Conservation (phyloP, 352 stramenopile species). For the Phytopythium vexans region DNA sequence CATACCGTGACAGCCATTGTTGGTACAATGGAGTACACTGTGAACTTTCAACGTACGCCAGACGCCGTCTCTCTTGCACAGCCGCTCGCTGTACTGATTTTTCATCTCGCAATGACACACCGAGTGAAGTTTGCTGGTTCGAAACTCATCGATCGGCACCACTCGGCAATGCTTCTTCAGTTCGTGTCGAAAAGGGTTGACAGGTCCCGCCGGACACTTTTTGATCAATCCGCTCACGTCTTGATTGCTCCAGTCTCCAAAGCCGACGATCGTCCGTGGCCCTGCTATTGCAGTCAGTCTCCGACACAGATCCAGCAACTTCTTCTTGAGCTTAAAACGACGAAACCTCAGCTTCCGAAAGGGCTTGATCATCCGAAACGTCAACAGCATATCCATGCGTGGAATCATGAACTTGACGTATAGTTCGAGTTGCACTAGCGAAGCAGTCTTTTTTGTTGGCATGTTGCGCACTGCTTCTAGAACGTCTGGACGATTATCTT, state of each 20-base stretch:
- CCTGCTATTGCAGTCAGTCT: neutral
- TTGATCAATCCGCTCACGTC: conserved; percentile 13
- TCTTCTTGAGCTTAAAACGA: conserved; percentile 7
- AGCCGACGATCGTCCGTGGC: conserved; percentile 8
- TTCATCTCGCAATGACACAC: neutral
- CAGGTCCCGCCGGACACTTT: neutral
- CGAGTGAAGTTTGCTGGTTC: neutral
- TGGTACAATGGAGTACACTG: neutral
- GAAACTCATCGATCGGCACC: too few species aligned
- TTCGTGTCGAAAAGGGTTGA: too few species aligned
- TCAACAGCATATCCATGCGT: conserved; percentile 5
- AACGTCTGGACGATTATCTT: conserved; percentile 2
- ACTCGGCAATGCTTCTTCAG: too few species aligned
- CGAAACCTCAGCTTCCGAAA: conserved; percentile 7
- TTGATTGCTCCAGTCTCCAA: conserved; percentile 10
- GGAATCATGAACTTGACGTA: conserved; percentile 7
- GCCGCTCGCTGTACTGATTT: too few species aligned
- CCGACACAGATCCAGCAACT: conserved; percentile 6
- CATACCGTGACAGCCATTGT: conserved; percentile 4
- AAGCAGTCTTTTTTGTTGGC: conserved; percentile 12
- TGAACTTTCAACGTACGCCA: too few species aligned
- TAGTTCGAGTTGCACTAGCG: conserved; percentile 4
- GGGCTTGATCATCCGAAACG: conserved; percentile 6
- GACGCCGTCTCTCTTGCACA: too few species aligned
- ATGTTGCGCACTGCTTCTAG: conserved; percentile 10